Evolutionary conservation across 2,329 filamentous ascomycete species (phyloP), one percentile per base, ranked within the genome.

Genomic region (Xylaria sp.): DNA sequence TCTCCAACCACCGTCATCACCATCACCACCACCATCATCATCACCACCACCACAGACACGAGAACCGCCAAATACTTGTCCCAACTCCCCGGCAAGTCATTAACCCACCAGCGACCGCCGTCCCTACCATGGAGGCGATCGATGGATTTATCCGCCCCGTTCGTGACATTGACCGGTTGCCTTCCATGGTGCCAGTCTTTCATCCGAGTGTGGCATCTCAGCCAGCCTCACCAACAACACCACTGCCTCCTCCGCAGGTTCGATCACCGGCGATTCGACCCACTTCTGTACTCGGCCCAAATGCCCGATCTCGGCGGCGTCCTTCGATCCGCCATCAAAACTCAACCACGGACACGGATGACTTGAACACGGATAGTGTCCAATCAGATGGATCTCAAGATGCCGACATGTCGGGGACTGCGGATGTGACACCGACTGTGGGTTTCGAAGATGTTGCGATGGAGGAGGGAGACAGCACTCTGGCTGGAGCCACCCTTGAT

Each of bases 291-390:
- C 82, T 85, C 25, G 85, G 85, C 2, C 83, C 86, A 2, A 82
- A 84, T 4, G 81, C 81, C 52, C 85, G 90, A 66, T 83, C 87
- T 20, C 86, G 91, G 60, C 86, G 93, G 74, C 88, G 94, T 41
- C 93, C 94, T 39, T 94, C 93, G 0, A 96, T 97, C 73, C 89
- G 93, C 66, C 95, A 97, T 76, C 94, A 97, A 76, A 89, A 91
- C 70, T 97, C 95, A 20, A 96, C 92, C n/a, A 92, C 90, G 6
- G 95, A 97, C 72, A 89, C 90, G 8, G 94, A 98, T 76, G 95
- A 97, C 78, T 86, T 91, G 70, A 93, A 93, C 75, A 89, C 90
- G 12, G 95, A 98, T 70, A 94, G 95, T 74, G 88, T 91, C 76
- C 88, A 89, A 20, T 92, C 91, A n/a, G 92, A 94, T 73, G 91